These are phyloP conservation scores for Lenzites betulinus DNA, from an alignment of 768 basidiomycete genomes.

Conservation along the genomic window DNA sequence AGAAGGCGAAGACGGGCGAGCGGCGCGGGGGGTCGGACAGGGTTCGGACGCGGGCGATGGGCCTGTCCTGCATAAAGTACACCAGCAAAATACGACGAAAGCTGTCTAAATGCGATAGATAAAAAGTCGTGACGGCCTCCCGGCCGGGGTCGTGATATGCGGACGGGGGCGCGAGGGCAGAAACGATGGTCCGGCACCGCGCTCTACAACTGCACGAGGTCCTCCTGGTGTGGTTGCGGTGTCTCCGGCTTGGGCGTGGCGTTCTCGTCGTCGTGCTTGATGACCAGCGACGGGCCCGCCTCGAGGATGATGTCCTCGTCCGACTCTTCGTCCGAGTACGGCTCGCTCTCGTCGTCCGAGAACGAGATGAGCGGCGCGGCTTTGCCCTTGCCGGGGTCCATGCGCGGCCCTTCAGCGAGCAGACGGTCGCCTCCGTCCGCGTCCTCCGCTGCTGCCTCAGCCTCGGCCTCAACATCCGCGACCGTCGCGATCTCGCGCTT, in stretches of 20 bases:
- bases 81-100: neutral
- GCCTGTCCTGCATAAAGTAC: constrained; percentile 12
- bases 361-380: constrained; percentile 33
- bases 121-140: constrained; percentile 3
- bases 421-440: constrained; percentile 46
- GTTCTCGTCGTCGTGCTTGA: constrained; percentile 35
- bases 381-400: constrained; percentile 45
- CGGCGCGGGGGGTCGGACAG: constrained; percentile 1
- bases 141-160: constrained; percentile 15
- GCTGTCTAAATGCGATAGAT: constrained; percentile 15
- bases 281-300: constrained; percentile 64
- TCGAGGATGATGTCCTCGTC: constrained; percentile 77
- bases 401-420: constrained; percentile 57
- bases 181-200: neutral
- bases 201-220: constrained; percentile 3
- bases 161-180: neutral
- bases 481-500: constrained; percentile 54
- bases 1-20: neutral
- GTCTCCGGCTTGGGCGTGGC: constrained; percentile 6
- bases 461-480: constrained; percentile 38
- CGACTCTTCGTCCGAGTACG: constrained; percentile 46
- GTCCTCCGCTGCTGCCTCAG: constrained; percentile 33
- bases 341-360: constrained; percentile 40
- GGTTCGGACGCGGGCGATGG: neutral
- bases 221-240: constrained; percentile 9